These are phyloP conservation scores for Blepharisma japonicum DNA, from an alignment of 73 alveolate species.

Conservation along the genomic window DNA sequence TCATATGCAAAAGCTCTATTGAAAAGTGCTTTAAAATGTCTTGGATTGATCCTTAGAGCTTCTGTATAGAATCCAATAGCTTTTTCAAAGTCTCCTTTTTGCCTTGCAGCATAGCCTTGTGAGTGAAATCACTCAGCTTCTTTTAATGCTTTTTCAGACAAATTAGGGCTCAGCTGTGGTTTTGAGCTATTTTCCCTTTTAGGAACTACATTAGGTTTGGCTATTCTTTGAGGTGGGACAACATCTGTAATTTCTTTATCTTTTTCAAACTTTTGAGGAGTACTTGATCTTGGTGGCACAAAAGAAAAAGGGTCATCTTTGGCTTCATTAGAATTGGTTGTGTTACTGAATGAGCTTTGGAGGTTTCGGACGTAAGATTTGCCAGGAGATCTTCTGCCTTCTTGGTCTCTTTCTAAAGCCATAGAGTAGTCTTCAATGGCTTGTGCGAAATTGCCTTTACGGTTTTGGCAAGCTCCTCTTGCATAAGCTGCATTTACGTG, in stretches of 20 bases:
- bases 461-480: conserved; percentile 92
- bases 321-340: too few species aligned
- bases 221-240: too few species aligned
- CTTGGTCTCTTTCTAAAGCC: conserved; percentile 91
- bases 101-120: conserved; percentile 80
- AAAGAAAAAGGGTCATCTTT: too few species aligned
- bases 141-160: too few species aligned
- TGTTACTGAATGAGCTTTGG: too few species aligned
- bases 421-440: conserved; percentile 95
- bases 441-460: conserved; percentile 87
- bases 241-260: too few species aligned
- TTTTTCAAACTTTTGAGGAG: too few species aligned
- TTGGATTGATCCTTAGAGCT: conserved; percentile 68
- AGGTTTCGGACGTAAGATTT: not conserved
- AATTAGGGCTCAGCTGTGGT: too few species aligned
- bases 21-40: conserved; percentile 77
- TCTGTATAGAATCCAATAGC: conserved; percentile 75
- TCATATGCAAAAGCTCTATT: conserved; percentile 97
- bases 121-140: conserved; percentile 1
- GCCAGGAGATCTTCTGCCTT: not conserved
- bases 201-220: too few species aligned
- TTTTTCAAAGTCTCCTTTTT: conserved; percentile 62
- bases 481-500: conserved; percentile 94
- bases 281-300: too few species aligned
- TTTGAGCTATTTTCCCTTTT: too few species aligned